phyloP scores from a whole-genome alignment of 176 grass and related monocot species.

The Carex myosuroides region DNA sequence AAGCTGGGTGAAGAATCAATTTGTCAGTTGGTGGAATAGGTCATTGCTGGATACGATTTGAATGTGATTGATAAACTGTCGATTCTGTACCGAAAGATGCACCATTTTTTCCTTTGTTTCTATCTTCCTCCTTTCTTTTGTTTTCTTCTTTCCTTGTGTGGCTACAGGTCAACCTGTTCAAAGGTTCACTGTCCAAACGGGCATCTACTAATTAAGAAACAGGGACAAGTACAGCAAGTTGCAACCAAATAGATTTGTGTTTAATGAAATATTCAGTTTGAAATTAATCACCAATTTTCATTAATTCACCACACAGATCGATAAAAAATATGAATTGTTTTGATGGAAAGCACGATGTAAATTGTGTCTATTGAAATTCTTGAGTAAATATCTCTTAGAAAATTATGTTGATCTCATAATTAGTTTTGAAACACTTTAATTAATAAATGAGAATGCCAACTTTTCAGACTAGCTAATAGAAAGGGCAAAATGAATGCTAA shows the following conservation, averaged over 20 bases:
- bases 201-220: not conserved
- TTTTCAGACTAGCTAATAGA: not conserved
- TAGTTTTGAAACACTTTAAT: not conserved
- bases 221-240: too few species aligned
- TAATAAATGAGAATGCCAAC: not conserved
- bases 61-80: slow-evolving; percentile 22
- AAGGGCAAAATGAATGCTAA: too few species aligned
- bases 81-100: not conserved
- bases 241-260: not conserved
- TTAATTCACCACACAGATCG: not conserved
- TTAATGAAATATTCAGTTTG: not conserved
- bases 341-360: not conserved
- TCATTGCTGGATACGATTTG: not conserved
- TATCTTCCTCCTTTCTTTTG: not conserved
- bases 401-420: not conserved
- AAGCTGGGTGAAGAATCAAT: not conserved
- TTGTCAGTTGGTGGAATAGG: not conserved
- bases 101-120: not conserved
- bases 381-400: not conserved
- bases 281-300: not conserved
- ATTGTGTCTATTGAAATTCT: not conserved
- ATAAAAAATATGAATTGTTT: not conserved
- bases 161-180: not conserved
- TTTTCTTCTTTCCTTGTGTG: not conserved
- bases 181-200: not conserved